Base-by-base conservation (phyloP, 306 rosid species). In the Quercus robur region DNA sequence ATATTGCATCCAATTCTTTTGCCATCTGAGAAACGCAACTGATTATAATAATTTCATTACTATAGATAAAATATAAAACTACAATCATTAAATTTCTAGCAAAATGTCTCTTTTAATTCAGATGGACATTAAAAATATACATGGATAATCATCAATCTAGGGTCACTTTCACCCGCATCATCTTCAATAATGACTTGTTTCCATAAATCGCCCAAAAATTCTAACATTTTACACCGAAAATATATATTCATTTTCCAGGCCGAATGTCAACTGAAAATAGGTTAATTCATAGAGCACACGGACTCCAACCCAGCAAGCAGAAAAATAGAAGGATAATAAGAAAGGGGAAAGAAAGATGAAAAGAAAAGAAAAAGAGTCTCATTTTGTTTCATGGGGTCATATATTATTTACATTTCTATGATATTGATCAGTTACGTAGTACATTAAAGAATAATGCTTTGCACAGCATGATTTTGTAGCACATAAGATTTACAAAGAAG, bases 1-100 rank as follows among this genome's bases (percentile, higher is more conserved):
- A 86, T 73, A 83, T 85, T 49, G 93, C 98, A 68, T 95, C 99
- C 86, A 95, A 84, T 70, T 93, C 97, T 85, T 89, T 93, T 13
- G 98, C 99, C 99, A 95, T 95, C 99, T 95, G 81, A 51, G 78
- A 79, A 81, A 75, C 72, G 72, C 15, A 71, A 44, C 44, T 63
- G n/a, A 76, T 64, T 38, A 69, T 15, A 17, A 12, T 30, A 49
- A 49, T 17, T 62, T 26, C 68, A 2, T 30, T 28, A 64, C 44
- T 15, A 28, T 64, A 6, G 44, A 15, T 30, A 59, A 59, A 23
- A 11, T 14, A 64, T 15, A 30, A 82, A 84, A 59, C 14, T 8
- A 56, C 49, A 13, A 79, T 33, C 14, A 26, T 55, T 3, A 8
- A 64, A 57, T 59, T 73, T 51, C 17, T 25, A 8, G 44, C 70